Evolutionary conservation across 1,284 basidiomycete species (phyloP).

Genomic region (Naganishia sp.): DNA sequence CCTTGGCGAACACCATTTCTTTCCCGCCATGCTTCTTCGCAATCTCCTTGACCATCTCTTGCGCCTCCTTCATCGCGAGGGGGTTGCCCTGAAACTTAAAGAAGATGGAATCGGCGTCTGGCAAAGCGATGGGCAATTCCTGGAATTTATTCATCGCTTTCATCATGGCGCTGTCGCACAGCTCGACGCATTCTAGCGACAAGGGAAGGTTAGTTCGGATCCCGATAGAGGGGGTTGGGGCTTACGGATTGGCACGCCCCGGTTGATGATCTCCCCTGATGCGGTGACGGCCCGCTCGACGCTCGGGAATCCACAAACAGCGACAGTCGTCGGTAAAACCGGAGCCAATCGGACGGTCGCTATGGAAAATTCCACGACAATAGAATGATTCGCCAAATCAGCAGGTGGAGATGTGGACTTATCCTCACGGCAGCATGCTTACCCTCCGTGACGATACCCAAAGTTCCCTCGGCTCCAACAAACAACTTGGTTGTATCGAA

Average conservation of each 20-base stretch:
- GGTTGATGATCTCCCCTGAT: slow-evolving; percentile 69
- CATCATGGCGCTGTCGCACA: slow-evolving; percentile 72
- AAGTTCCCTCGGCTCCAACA: slow-evolving; percentile 89
- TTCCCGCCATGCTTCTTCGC: slow-evolving; percentile 67
- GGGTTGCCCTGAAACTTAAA: slow-evolving; percentile 81
- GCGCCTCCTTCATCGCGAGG: slow-evolving; percentile 65
- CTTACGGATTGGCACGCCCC: slow-evolving; percentile 57
- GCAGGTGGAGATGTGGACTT: too few relatives aligned
- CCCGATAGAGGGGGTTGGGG: neutral
- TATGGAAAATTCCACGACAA: slow-evolving; percentile 20
- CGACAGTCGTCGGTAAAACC: slow-evolving; percentile 67
- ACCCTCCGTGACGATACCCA: slow-evolving; percentile 91
- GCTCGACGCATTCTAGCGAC: slow-evolving; percentile 73
- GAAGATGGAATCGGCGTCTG: slow-evolving; percentile 71
- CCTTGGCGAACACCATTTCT: slow-evolving; percentile 68
- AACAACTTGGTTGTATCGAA: slow-evolving; percentile 90
- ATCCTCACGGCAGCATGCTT: neutral
- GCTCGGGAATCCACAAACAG: slow-evolving; percentile 57
- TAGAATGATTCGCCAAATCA: neutral
- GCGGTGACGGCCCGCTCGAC: slow-evolving; percentile 66
- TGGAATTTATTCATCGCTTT: slow-evolving; percentile 57
- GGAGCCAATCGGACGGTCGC: slow-evolving; percentile 81
- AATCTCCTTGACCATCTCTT: slow-evolving; percentile 62
- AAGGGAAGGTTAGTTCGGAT: neutral
- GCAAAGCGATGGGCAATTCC: slow-evolving; percentile 59